Evolutionary conservation across 371 early-diverging fungal genomes (phyloP), one percentile per base, ranked within the genome.

Genomic region (Haplosporangium sp.): DNA sequence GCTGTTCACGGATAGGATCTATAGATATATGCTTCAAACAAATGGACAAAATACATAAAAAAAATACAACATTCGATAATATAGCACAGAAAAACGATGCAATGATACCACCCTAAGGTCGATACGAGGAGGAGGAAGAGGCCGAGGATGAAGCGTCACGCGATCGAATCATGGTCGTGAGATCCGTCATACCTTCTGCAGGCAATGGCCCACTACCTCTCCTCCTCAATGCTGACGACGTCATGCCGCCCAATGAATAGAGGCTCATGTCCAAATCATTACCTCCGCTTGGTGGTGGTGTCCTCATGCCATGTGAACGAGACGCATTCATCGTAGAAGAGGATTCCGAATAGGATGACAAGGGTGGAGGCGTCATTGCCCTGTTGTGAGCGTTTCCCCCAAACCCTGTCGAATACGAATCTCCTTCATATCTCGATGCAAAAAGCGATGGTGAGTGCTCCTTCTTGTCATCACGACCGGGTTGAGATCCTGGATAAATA

Each of bases 231-330:
- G 59, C 37, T 18, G 52, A 18, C n/a, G 64, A 51, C 1, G 63
- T 23, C n/a, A 59, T 46, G 1, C 58, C 23, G 10, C 40, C 62
- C 48, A 66, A 18, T 10, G 62, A 40, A 41, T 73, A 73, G 14
- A 57, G 62, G 14, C 40, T 58, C 41, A 60, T 18, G 18, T 52
- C 65, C 21, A 75, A 18, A 23, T 69, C 69, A 40, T 69, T 69
- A 37, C 69, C 75, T 18, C 66, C 75, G 42, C 75, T 75, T 2
- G 67, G 66, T 13, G 75, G 75, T 20, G 75, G 75, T n/a, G 75
- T 75, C 59, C 75, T 60, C 75, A 75, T 75, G 29, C 75, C 75
- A 55, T 75, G 75, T 6, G 41, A n/a, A 12, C 40, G 53, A 21
- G 20, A 52, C 9, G 60, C 14, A 7, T n/a, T 37, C 38, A 43